These are phyloP conservation scores for Lithospermum erythrorhizon DNA, from an alignment of 257 asterid species.

Conservation along the genomic window DNA sequence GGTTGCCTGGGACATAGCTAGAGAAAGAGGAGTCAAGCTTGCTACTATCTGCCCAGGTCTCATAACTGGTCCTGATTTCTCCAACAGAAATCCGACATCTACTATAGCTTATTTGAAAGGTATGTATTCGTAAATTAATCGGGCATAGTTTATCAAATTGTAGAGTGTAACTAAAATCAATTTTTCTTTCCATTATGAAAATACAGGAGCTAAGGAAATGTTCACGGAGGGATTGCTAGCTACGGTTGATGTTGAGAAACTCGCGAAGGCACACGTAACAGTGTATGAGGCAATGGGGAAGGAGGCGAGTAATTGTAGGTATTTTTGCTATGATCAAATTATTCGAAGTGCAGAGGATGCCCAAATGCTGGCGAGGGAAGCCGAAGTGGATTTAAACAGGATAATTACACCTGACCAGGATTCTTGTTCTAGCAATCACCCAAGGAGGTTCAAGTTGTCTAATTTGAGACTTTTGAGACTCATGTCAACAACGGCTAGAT, in stretches of 20 bases:
- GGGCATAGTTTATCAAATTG: neutral
- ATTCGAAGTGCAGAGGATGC: conserved; percentile 38
- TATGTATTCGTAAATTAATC: neutral
- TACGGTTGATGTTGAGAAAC: conserved; percentile 33
- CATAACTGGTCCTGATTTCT: conserved; percentile 54
- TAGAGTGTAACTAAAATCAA: neutral
- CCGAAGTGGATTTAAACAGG: conserved; percentile 25
- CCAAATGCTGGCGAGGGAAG: conserved; percentile 36
- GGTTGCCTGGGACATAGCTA: conserved; percentile 62
- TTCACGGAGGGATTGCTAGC: conserved; percentile 53
- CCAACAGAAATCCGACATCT: conserved; percentile 42
- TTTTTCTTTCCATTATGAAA: neutral
- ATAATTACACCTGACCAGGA: neutral
- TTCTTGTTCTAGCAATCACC: conserved; percentile 17
- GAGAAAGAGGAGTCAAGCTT: conserved; percentile 42
- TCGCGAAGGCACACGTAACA: conserved; percentile 62
- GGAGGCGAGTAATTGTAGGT: conserved; percentile 37
- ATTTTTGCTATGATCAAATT: conserved; percentile 57
- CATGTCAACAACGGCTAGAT: conserved; percentile 40
- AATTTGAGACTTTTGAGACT: conserved; percentile 38
- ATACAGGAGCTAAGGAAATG: conserved; percentile 57
- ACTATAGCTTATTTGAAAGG: conserved; percentile 81
- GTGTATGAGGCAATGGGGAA: conserved; percentile 69
- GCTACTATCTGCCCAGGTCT: conserved; percentile 76
- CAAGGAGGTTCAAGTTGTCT: conserved; percentile 27